A percentile compares a stretch with the other conserved stretches of the same genome.
phyloP scores from a whole-genome alignment of 1,139 yeast species.

The Geotrichum carabidarum region DNA sequence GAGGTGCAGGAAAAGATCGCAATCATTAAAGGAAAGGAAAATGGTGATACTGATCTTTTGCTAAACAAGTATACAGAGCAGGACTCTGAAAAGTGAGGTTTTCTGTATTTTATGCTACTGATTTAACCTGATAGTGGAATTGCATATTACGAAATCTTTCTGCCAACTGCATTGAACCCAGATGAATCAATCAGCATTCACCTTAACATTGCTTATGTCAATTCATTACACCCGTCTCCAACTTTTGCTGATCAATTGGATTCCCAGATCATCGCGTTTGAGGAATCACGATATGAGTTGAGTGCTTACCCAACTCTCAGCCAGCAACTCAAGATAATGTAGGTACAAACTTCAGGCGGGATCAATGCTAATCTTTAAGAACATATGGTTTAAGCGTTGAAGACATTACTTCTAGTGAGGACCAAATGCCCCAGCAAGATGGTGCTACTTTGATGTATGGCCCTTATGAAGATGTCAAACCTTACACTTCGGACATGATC shows the following conservation, averaged over 20 bases:
- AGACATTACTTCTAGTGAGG: constrained; percentile 25
- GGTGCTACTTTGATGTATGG: constrained; percentile 48
- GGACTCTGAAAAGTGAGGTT: constrained; percentile 22
- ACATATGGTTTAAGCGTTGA: constrained; percentile 19
- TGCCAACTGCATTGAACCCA: constrained; percentile 67
- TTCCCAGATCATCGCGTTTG: constrained; percentile 54
- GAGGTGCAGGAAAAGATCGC: constrained; percentile 47
- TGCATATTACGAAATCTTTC: constrained; percentile 44
- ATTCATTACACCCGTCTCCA: constrained; percentile 58
- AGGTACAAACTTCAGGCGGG: background rate
- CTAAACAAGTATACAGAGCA: constrained; percentile 19
- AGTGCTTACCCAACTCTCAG: constrained; percentile 62
- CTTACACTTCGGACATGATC: constrained; percentile 48
- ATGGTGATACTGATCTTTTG: constrained; percentile 19
- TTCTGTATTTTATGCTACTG: constrained; percentile 14
- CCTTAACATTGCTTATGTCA: constrained; percentile 51
- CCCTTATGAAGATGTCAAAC: constrained; percentile 46
- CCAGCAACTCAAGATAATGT: constrained; percentile 23
- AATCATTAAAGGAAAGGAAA: constrained; percentile 37
- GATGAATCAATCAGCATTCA: constrained; percentile 48
- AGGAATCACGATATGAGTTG: constrained; percentile 53
- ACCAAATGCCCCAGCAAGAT: constrained; percentile 11
- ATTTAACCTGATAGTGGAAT: constrained; percentile 3
- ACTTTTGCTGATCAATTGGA: constrained; percentile 55
- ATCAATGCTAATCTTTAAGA: background rate